Evolutionary conservation across 805 yeast genomes (phyloP), one percentile per base, ranked within the genome.

Genomic region (Candida pini): DNA sequence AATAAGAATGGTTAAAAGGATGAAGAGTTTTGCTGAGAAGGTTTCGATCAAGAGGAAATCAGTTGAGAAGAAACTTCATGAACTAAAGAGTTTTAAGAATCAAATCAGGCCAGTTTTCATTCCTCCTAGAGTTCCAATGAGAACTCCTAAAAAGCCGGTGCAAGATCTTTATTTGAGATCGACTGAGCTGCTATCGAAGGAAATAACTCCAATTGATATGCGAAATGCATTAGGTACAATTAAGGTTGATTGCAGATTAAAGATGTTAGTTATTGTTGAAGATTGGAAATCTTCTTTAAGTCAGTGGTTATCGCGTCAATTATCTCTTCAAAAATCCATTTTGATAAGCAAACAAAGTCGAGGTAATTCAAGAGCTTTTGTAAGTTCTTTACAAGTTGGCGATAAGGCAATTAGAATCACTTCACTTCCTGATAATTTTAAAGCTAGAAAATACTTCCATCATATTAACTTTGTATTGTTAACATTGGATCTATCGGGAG

Each of bases 301-400:
- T 1, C 63, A 61, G 32, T 76, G 81, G 81, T 52, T 74, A 28
- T 62, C 62, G 15, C 54, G 59, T 13, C 73, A 73, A 46, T 53
- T 76, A 8, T 45, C 56, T 4, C 51, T 77, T 18, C 51, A 48
- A 27, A 54, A 24, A 19, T 2, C 18, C 2, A 60, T 28, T 58
- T 64, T 41, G 32, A 33, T 16, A 39, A 35, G 9, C 16, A 18
- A 38, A 65, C 14, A 32, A 36, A n/a, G 47, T 50, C 15, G 20
- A 22, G 25, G 25, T 5, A 13, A 13, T 13, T 12, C 5, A 13
- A 27, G 32, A 21, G 21, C 8, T 6, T 14, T 39, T 9, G 18
- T 13, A 4, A 37, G 30, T 16, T 27, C 14, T 2, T 10, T 44
- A 6, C 23, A 32, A 5, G 16, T 37, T 9, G 24, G 20, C 2